phyloP scores from a whole-genome alignment of 2,329 filamentous ascomycete species.

The Drechslerella dactyloides region DNA sequence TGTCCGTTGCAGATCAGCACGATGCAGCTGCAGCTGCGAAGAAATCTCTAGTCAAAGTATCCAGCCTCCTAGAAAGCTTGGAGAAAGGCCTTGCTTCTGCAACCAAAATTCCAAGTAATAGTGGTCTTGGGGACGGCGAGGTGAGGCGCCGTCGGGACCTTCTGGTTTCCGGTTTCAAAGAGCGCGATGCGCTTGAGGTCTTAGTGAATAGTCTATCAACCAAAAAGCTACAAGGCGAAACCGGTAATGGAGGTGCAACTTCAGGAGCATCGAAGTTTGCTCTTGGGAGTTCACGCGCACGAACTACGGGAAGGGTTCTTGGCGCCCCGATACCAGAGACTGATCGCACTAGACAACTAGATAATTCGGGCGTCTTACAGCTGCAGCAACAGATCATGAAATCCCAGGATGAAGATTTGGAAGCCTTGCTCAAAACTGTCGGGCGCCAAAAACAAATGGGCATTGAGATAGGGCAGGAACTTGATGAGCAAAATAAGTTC shows the following conservation, averaged over 20 bases:
- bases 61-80: constrained; percentile 64
- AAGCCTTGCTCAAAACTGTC: constrained; percentile 72
- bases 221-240: constrained; percentile 60
- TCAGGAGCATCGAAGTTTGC: constrained; percentile 54
- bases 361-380: constrained; percentile 75
- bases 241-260: constrained; percentile 52
- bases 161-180: constrained; percentile 71
- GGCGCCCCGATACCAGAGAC: constrained; percentile 77
- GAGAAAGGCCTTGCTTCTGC: constrained; percentile 20
- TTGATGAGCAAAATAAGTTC: constrained; percentile 74
- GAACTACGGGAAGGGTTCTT: constrained; percentile 68
- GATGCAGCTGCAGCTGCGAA: constrained; percentile 78
- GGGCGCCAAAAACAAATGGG: constrained; percentile 78
- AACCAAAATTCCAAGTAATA: constrained; percentile 2
- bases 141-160: constrained; percentile 74
- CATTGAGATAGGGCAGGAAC: constrained; percentile 74
- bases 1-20: constrained; percentile 63
- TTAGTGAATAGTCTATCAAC: constrained; percentile 68
- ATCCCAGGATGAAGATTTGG: constrained; percentile 76
- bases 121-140: constrained; percentile 64
- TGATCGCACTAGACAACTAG: constrained; percentile 75
- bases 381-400: constrained; percentile 76
- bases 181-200: constrained; percentile 77
- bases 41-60: constrained; percentile 72
- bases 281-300: constrained; percentile 32